Percentiles rank a stretch among this genome's conserved stretches.
Evolutionary conservation across 1,284 basidiomycete species (phyloP).

Genomic region (Cryptococcus sp.): DNA sequence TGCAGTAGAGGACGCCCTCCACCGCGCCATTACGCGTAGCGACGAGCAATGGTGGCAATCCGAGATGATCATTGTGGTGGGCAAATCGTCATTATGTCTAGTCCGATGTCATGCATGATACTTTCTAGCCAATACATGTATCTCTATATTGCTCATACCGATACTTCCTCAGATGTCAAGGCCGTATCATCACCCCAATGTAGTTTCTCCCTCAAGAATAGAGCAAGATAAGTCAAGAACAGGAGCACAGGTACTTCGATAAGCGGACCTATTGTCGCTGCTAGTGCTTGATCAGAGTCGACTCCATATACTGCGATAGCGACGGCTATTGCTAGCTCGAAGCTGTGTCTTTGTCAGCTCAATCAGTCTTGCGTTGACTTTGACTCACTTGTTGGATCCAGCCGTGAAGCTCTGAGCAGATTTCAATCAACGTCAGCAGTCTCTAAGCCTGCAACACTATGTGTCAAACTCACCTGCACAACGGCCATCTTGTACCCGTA

Average conservation of each 20-base stretch:
- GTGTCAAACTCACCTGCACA: conserved; percentile 56
- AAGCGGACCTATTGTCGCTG: conserved; percentile 71
- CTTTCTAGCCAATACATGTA: too few relatives aligned
- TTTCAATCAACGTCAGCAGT: background rate
- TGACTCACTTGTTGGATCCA: conserved; percentile 57
- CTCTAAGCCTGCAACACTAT: background rate
- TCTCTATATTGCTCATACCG: too few relatives aligned
- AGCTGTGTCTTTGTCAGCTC: conserved; percentile 11
- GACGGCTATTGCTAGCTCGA: conserved; percentile 79
- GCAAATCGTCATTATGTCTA: too few relatives aligned
- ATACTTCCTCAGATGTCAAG: too few relatives aligned
- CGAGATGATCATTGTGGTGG: too few relatives aligned
- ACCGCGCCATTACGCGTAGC: background rate
- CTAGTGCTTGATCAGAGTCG: conserved; percentile 70
- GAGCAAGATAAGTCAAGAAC: conserved; percentile 68
- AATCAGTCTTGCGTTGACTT: conserved; percentile 18
- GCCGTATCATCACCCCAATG: conserved; percentile 51
- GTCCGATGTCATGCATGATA: too few relatives aligned
- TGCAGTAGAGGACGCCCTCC: conserved; percentile 1
- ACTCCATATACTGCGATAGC: conserved; percentile 76
- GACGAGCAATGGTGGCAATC: too few relatives aligned
- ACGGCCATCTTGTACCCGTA: conserved; percentile 67
- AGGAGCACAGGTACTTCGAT: conserved; percentile 77
- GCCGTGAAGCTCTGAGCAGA: conserved; percentile 51
- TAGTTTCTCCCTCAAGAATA: conserved; percentile 59